Percentiles rank a stretch among this genome's conserved stretches.
These are phyloP conservation scores for Viola odorata DNA, from an alignment of 345 rosid genomes.

Conservation along the genomic window DNA sequence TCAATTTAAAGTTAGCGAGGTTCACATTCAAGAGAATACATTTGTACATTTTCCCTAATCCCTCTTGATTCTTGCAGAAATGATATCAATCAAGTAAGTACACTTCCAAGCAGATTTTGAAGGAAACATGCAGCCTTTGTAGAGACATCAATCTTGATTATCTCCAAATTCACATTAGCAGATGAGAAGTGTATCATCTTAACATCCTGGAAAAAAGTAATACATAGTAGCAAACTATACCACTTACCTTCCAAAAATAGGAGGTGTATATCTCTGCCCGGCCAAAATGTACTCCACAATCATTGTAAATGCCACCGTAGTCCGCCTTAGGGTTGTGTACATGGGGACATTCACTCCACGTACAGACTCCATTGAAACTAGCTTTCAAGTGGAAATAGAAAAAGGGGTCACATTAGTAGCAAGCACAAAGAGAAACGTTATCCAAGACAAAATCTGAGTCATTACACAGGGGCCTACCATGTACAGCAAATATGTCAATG, in stretches of 20 bases:
- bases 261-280: conserved; percentile 64
- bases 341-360: conserved; percentile 99
- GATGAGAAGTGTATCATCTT: background rate
- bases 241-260: conserved; percentile 74
- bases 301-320: conserved; percentile 93
- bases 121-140: background rate
- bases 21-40: background rate
- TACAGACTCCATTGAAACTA: conserved; percentile 85
- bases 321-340: conserved; percentile 98
- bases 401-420: background rate
- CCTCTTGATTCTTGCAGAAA: background rate
- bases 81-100: background rate
- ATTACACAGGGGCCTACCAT: conserved; percentile 49
- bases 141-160: background rate
- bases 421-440: background rate
- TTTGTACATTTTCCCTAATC: background rate
- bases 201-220: background rate
- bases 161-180: background rate
- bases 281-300: conserved; percentile 74
- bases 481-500: conserved; percentile 76
- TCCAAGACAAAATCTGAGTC: conserved; percentile 1
- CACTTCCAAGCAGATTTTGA: background rate
- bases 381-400: conserved; percentile 46
- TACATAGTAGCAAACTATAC: conserved; percentile 5
- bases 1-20: background rate